phyloP scores from a whole-genome alignment of 2,329 filamentous ascomycete species.

The Tympanopsis confertula region DNA sequence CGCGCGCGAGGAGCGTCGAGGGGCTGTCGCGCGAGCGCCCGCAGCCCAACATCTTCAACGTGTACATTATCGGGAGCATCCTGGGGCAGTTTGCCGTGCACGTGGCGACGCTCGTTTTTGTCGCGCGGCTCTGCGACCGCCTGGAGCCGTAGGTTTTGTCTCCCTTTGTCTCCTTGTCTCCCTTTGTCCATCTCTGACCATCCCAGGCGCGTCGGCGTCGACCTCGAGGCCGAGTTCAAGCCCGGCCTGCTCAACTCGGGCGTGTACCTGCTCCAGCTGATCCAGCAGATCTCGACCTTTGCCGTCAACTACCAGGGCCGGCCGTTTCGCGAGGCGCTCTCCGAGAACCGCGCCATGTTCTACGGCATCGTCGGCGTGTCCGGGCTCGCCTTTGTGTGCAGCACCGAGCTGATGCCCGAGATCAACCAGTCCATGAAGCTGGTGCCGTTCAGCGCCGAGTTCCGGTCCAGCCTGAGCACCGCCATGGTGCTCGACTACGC shows the following conservation, averaged over 20 bases:
- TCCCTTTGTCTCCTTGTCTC: not conserved
- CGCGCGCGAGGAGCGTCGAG: constrained; percentile 88
- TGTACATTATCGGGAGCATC: constrained; percentile 96
- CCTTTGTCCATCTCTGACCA: constrained; percentile 11
- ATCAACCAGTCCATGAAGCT: constrained; percentile 88
- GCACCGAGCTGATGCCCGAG: constrained; percentile 88
- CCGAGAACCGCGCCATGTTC: constrained; percentile 96
- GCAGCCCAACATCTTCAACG: constrained; percentile 97
- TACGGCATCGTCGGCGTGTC: constrained; percentile 88
- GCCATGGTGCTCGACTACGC: constrained; percentile 82
- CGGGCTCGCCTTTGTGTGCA: constrained; percentile 83
- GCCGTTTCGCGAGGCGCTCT: constrained; percentile 90
- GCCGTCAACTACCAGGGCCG: constrained; percentile 98
- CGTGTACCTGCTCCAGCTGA: constrained; percentile 91
- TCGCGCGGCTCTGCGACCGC: constrained; percentile 75
- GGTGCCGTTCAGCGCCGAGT: constrained; percentile 78
- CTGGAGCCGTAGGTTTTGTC: constrained; percentile 65
- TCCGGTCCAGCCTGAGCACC: constrained; percentile 74
- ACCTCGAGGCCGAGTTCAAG: constrained; percentile 87
- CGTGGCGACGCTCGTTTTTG: constrained; percentile 85
- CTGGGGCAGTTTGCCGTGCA: constrained; percentile 95
- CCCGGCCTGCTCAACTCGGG: constrained; percentile 92
- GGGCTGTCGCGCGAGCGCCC: constrained; percentile 91
- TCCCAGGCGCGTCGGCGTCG: constrained; percentile 41
- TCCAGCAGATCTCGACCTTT: constrained; percentile 98